Percentiles rank a stretch among this genome's conserved stretches.
These are phyloP conservation scores for Auricularia auricula-judae DNA, from an alignment of 768 basidiomycete genomes.

Conservation along the genomic window DNA sequence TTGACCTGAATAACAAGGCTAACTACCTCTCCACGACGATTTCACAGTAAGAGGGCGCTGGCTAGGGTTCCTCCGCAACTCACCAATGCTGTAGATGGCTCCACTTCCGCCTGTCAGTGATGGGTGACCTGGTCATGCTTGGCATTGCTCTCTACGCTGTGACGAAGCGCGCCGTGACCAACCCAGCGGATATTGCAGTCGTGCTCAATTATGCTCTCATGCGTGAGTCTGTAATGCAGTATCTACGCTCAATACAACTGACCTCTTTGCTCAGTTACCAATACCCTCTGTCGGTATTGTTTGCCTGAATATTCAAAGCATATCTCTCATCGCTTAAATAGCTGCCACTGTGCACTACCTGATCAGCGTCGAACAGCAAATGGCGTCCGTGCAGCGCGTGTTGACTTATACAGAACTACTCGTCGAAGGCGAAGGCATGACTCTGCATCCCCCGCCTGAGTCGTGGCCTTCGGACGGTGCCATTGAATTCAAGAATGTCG, in stretches of 20 bases:
- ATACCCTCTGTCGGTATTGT: not conserved
- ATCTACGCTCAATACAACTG: not conserved
- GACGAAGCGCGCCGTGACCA: slow-evolving; percentile 41
- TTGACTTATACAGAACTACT: slow-evolving; percentile 55
- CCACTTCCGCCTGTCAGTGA: slow-evolving; percentile 48
- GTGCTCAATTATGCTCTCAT: slow-evolving; percentile 39
- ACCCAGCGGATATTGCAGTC: slow-evolving; percentile 54
- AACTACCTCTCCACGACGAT: slow-evolving; percentile 54
- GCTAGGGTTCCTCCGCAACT: no score
- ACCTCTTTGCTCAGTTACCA: not conserved
- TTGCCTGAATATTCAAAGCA: no score
- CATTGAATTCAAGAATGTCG: slow-evolving; percentile 45
- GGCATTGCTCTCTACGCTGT: slow-evolving; percentile 62
- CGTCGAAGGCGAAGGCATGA: slow-evolving; percentile 34
- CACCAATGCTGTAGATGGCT: slow-evolving; percentile 25
- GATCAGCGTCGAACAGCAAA: slow-evolving; percentile 54
- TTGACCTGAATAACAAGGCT: slow-evolving; percentile 53
- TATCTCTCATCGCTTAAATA: slow-evolving; percentile 11
- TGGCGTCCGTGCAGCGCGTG: slow-evolving; percentile 63
- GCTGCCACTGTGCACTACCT: slow-evolving; percentile 45
- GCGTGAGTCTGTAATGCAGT: not conserved
- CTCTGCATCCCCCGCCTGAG: slow-evolving; percentile 33
- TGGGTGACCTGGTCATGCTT: slow-evolving; percentile 55
- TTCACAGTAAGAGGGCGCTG: not conserved
- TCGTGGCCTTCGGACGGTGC: slow-evolving; percentile 42